Base-by-base conservation (phyloP, 116 monocot genomes). In the Trichopus zeylanicus region DNA sequence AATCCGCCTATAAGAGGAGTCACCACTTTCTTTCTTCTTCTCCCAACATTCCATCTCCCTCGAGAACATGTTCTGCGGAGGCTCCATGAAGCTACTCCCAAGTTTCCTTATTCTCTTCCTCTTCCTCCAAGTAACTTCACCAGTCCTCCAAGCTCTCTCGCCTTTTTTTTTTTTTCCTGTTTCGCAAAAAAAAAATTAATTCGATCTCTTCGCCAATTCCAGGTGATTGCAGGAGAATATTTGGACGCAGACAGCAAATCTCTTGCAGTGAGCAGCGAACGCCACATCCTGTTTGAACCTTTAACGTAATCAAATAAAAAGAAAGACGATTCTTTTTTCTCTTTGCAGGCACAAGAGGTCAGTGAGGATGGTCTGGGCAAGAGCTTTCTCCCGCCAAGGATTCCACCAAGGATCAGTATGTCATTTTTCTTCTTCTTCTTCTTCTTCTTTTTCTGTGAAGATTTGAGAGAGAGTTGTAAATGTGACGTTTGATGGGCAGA, bases 371-470 rank as follows among this genome's bases (percentile, higher is more conserved):
- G 19, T 15, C 28, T 46, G 38, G 65, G 23, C 0, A 42, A 16
- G 62, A 19, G 46, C 33, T 25, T 26, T 19, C 46, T 51, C 4
- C 31, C 27, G 59, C 80, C 75, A 2, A 67, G 52, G 39, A 39
- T 51, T 5, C 31, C 27, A 63, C 80, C 75, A 2, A 67, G 52
- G 39, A 80, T 75, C 47, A 74, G 74, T 80, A 71, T 47, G 75
- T 65, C 30, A 48, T 33, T 25, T 27, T 30, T 5, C 20, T 49
- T 3, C 18, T 24, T 51, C 31, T 3, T 19, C 16, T 1, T 46
- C 5, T 28, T 20, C 26, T 48, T 31, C 13, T 10, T 1, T 13
- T 31, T 3, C 35, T 28, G 16, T 37, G 23, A 65, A 9, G 26
- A 8, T 13, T 12, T 11, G 16, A 53, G 27, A 65, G 26, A 39